Base-by-base conservation (phyloP, 177 flowering plant genomes). In the Vitis hybrid region DNA sequence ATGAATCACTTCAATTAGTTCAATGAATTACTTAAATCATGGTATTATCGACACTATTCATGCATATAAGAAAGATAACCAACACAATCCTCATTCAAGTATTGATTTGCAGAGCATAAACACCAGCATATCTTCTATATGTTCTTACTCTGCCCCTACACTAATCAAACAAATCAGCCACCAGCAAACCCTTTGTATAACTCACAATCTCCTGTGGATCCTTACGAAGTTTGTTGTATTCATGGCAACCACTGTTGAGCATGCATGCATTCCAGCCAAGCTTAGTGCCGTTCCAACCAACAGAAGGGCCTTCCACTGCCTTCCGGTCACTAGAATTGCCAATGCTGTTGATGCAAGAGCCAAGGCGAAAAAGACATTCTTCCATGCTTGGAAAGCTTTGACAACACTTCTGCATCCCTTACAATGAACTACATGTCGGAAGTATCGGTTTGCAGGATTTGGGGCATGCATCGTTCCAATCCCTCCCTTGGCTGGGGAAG, bases 171-270 rank as follows among this genome's bases (percentile, higher is more conserved):
- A 60, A n/a, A 60, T 12, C 27, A 11, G 18, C 12, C 54, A 54
- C 21, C 56, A 11, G 11, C 11, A 54, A 24, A 2, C 3, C 10
- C 30, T 35, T 32, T 63, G 35, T 55, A 15, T 61, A 9, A 15
- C n/a, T 82, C 69, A 91, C 76, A 85, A 67, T 81, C 97, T 88
- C 77, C 99, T 81, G 76, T 95, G 99, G 2, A 75, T 80, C 76
- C 99, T 86, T 9, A 95, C 81, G 80, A 92, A 93, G 83, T 95
- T 93, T 11, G 91, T 87, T 5, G 99, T 93, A 72, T 89, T 89
- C 88, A 93, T 70, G 13, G 84, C 85, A 35, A 91, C 77, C 1
- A 86, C 94, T 64, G 83, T 75, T 40, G 94, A 83, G 76, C 94
- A 91, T 2, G 78, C 86, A 73, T 87, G 79, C 2, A 69, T 84